phyloP scores from a whole-genome alignment of 2,329 filamentous ascomycete genomes.

The Colletotrichum caudatum region DNA sequence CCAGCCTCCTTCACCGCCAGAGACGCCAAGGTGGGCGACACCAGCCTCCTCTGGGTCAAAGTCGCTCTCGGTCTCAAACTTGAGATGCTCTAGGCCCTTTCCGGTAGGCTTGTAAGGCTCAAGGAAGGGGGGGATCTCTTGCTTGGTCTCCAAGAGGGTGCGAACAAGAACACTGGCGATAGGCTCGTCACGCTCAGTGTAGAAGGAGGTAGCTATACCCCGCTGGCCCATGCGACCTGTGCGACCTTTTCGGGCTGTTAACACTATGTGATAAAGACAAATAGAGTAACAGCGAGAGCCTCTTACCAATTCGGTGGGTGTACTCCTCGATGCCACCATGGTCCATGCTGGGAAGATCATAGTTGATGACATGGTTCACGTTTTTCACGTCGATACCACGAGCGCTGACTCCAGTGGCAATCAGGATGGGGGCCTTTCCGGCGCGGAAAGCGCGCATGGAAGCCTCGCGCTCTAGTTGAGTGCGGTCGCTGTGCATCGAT shows the following conservation, averaged over 20 bases:
- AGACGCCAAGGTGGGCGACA: slow-evolving; percentile 44
- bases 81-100: slow-evolving; percentile 55
- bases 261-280: background rate
- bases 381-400: slow-evolving; percentile 91
- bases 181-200: slow-evolving; percentile 79
- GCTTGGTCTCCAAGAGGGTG: slow-evolving; percentile 82
- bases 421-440: slow-evolving; percentile 80
- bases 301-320: slow-evolving; percentile 88
- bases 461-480: slow-evolving; percentile 91
- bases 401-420: slow-evolving; percentile 87
- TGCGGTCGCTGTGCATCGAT: slow-evolving; percentile 89
- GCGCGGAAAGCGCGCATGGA: slow-evolving; percentile 86
- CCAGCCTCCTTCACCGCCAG: slow-evolving; percentile 40
- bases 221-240: slow-evolving; percentile 93
- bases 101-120: slow-evolving; percentile 70
- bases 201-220: slow-evolving; percentile 91
- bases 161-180: slow-evolving; percentile 82
- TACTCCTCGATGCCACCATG: slow-evolving; percentile 96
- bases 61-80: slow-evolving; percentile 68
- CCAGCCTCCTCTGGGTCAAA: slow-evolving; percentile 56
- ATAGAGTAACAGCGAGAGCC: background rate
- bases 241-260: slow-evolving; percentile 65
- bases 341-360: slow-evolving; percentile 79
- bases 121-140: slow-evolving; percentile 86
- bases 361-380: slow-evolving; percentile 94